A percentile compares a stretch with the other conserved stretches of the same genome.
Evolutionary conservation across 495 filamentous ascomycete genomes (phyloP).

Genomic region (Penicillium subrubescens): DNA sequence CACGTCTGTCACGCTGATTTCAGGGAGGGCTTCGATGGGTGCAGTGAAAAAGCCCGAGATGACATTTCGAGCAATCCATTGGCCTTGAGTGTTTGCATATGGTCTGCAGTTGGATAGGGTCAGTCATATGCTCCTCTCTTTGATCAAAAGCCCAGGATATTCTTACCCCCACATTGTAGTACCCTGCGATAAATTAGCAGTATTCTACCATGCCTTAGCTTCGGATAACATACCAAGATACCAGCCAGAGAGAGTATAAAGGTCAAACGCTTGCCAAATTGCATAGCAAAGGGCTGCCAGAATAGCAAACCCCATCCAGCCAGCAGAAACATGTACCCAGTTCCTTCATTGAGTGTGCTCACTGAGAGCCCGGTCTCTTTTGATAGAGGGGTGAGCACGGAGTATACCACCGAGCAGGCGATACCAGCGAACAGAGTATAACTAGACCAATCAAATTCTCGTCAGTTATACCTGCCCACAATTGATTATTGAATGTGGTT

Average conservation of each 20-base stretch:
- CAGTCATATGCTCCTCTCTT: background rate
- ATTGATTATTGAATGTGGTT: background rate
- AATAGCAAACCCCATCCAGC: constrained; percentile 66
- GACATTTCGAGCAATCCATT: constrained; percentile 66
- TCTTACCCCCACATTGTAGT: constrained; percentile 47
- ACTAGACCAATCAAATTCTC: constrained; percentile 16
- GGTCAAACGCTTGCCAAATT: constrained; percentile 67
- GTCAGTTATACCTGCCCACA: background rate
- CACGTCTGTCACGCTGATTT: constrained; percentile 63
- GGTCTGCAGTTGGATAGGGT: constrained; percentile 29
- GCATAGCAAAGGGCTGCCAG: constrained; percentile 69
- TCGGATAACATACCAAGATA: constrained; percentile 39
- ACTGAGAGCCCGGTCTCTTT: constrained; percentile 57
- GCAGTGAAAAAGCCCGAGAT: constrained; percentile 66
- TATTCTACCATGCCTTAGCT: background rate
- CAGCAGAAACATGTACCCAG: constrained; percentile 64
- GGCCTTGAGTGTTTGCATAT: constrained; percentile 50
- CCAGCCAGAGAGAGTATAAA: constrained; percentile 62
- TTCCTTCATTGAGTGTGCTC: constrained; percentile 58
- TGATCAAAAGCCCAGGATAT: background rate
- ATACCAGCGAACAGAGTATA: constrained; percentile 66
- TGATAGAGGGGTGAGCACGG: constrained; percentile 59
- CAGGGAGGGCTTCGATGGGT: constrained; percentile 64
- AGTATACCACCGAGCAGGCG: constrained; percentile 61
- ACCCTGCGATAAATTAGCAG: constrained; percentile 23